A percentile compares a stretch with the other conserved stretches of the same genome.
These are phyloP conservation scores for Funneliformis mosseae DNA, from an alignment of 192 early-diverging fungal genomes.

Conservation along the genomic window DNA sequence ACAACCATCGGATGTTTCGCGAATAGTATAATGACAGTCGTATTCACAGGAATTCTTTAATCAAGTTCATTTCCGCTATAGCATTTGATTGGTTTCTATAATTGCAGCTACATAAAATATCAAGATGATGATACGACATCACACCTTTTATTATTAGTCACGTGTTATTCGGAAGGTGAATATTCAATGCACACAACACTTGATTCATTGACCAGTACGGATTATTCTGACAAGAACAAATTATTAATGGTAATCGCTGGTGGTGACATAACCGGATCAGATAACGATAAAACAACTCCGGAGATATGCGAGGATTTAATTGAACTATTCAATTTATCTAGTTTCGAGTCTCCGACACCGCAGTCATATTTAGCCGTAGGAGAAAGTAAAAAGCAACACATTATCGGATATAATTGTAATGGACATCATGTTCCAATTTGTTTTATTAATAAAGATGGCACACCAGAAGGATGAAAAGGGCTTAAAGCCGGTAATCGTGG, in stretches of 20 bases:
- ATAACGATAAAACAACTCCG: constrained; percentile 72
- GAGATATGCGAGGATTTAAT: constrained; percentile 83
- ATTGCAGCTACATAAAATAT: constrained; percentile 38
- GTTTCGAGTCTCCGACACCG: constrained; percentile 71
- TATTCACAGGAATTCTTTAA: constrained; percentile 37
- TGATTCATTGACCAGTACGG: constrained; percentile 79
- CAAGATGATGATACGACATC: constrained; percentile 31
- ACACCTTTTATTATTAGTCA: constrained; percentile 77
- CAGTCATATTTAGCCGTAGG: constrained; percentile 77
- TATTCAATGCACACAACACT: constrained; percentile 78
- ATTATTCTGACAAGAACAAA: constrained; percentile 86
- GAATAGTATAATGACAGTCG: constrained; percentile 35
- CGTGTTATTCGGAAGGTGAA: constrained; percentile 92
- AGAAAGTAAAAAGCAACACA: constrained; percentile 80
- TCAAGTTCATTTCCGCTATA: constrained; percentile 47
- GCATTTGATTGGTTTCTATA: constrained; percentile 49
- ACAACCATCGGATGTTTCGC: constrained; percentile 49
- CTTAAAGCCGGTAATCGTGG: constrained; percentile 88
- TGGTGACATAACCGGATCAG: constrained; percentile 85
- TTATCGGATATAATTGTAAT: constrained; percentile 67
- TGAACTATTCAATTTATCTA: constrained; percentile 55
- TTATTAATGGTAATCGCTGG: constrained; percentile 86
- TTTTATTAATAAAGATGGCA: constrained; percentile 76
- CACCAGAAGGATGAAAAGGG: constrained; percentile 61
- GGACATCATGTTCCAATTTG: constrained; percentile 64